Conservation (phyloP, 129 eudicot species). For the Calendula officinalis region DNA sequence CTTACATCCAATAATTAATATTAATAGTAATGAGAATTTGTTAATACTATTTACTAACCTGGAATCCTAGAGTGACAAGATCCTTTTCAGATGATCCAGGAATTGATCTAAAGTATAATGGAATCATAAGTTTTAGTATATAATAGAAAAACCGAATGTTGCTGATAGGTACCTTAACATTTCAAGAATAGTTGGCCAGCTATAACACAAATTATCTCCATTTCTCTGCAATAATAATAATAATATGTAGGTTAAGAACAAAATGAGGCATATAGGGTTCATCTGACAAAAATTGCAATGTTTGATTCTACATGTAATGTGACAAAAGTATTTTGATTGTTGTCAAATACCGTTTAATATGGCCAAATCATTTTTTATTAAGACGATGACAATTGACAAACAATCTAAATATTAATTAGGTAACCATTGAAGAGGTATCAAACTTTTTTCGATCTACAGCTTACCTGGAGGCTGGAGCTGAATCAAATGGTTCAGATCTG, state of each 20-base stretch:
- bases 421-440: too few species aligned
- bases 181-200: constrained; percentile 96
- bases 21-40: constrained; percentile 3
- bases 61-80: constrained; percentile 89
- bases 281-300: not conserved
- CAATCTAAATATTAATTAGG: too few species aligned
- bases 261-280: constrained; percentile 9
- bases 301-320: too few species aligned
- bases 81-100: constrained; percentile 94
- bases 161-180: constrained; percentile 61
- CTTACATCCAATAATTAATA: constrained; percentile 3
- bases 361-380: too few species aligned
- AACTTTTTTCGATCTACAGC: too few species aligned
- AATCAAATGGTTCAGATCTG: too few species aligned
- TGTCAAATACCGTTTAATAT: too few species aligned
- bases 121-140: constrained; percentile 17
- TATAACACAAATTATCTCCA: constrained; percentile 82
- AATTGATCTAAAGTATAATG: constrained; percentile 67
- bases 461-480: too few species aligned
- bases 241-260: constrained; percentile 13
- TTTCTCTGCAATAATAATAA: constrained; percentile 54
- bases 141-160: constrained; percentile 15
- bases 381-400: too few species aligned
- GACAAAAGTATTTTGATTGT: too few species aligned
- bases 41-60: constrained; percentile 49